These are phyloP conservation scores for Nyssa sinensis DNA, from an alignment of 148 eudicot species.

Conservation along the genomic window DNA sequence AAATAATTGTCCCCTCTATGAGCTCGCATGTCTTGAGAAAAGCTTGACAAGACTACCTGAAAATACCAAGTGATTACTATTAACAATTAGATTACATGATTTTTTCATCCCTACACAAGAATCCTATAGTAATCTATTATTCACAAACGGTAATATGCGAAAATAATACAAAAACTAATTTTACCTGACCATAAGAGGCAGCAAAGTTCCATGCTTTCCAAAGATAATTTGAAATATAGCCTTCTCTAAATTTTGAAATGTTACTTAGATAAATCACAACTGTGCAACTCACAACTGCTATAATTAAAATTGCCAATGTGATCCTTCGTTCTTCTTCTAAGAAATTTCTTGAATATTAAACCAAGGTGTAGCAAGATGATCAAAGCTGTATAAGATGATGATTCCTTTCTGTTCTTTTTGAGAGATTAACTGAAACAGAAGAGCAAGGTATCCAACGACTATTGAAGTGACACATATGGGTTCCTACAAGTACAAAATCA, in stretches of 20 bases:
- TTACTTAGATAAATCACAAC: background rate
- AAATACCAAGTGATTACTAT: background rate
- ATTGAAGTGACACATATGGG: background rate
- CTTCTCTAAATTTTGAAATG: constrained; percentile 9
- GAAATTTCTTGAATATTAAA: background rate
- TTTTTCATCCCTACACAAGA: background rate
- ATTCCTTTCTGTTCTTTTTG: background rate
- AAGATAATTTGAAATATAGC: background rate
- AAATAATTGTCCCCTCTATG: background rate
- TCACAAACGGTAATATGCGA: too few relatives aligned
- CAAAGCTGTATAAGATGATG: background rate
- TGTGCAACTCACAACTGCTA: background rate
- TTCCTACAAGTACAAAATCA: constrained; percentile 2
- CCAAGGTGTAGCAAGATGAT: constrained; percentile 5
- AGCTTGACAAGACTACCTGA: constrained; percentile 1
- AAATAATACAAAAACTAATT: background rate
- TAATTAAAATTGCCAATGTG: background rate
- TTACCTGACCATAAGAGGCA: constrained; percentile 5
- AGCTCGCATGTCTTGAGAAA: background rate
- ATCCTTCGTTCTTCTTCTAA: background rate
- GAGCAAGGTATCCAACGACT: constrained; percentile 1
- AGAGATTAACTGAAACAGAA: background rate
- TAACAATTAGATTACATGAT: background rate
- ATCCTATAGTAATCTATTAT: too few relatives aligned
- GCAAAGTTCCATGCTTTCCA: constrained; percentile 12